phyloP scores from a whole-genome alignment of 164 flowering plant species.

The Chimonanthus praecox region DNA sequence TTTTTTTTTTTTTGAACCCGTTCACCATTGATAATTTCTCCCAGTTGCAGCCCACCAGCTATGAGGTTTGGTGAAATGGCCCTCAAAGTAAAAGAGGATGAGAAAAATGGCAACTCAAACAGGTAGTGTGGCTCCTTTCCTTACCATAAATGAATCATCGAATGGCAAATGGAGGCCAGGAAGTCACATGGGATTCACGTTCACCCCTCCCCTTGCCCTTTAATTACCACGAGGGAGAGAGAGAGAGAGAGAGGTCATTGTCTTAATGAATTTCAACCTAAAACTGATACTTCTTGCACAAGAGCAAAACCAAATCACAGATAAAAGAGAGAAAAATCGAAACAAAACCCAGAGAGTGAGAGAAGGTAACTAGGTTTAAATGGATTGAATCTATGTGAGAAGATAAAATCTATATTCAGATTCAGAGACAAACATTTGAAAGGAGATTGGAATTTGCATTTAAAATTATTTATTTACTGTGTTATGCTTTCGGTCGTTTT shows the following conservation, averaged over 20 bases:
- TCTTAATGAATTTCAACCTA: background rate
- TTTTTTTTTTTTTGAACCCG: too few relatives aligned
- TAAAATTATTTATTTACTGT: too few relatives aligned
- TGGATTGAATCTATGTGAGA: too few relatives aligned
- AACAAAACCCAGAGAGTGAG: background rate
- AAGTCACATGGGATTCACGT: constrained; percentile 10
- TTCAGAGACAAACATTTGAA: too few relatives aligned
- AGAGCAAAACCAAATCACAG: background rate
- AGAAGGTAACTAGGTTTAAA: too few relatives aligned
- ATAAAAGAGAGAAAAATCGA: background rate
- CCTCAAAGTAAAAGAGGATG: background rate
- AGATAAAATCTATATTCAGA: too few relatives aligned
- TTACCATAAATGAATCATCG: constrained; percentile 12
- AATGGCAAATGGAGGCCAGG: constrained; percentile 5
- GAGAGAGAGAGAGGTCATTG: background rate
- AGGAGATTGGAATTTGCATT: too few relatives aligned
- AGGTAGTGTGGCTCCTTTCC: background rate
- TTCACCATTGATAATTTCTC: too few relatives aligned
- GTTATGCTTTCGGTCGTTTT: too few relatives aligned
- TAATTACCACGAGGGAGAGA: background rate
- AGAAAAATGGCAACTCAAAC: background rate
- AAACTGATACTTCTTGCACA: background rate
- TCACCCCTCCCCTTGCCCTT: background rate
- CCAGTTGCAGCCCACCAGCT: too few relatives aligned
- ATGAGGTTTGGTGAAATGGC: background rate